Base-by-base conservation (phyloP, 306 rosid genomes). In the Quercus cerris region DNA sequence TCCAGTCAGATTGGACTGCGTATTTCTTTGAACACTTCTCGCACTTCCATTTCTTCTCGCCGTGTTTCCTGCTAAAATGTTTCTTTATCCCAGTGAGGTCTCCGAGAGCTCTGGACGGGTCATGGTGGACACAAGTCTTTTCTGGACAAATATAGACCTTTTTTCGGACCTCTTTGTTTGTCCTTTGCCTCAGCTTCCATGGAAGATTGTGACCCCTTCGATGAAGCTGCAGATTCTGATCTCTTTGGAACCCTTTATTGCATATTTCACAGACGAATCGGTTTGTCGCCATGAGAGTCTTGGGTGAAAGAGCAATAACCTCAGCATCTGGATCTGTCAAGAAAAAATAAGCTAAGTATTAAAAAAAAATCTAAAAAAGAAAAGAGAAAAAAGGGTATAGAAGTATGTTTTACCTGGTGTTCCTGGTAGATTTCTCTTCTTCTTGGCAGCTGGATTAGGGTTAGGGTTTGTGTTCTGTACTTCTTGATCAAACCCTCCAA, bases 31-130 rank as follows among this genome's bases (percentile, higher is more conserved):
- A 91, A 81, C 99, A 94, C 82, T 93, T 94, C 0, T 93, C 97
- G 64, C 99, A 94, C 89, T 93, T 94, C 99, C 99, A 94, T 86
- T 94, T 94, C 85, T 94, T 94, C 89, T 94, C 99, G 4, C 99
- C 99, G 33, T 94, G 99, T 72, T 93, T 94, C 44, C 97, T 58
- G 81, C 99, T 93, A 68, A 90, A 94, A 81, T 94, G 99, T 81
- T 93, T 94, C 88, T 94, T 94, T 55, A 94, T 90, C 5, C 99
- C 99, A 2, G 99, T 94, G 85, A 94, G 97, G 55, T 94, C 99
- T 0, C 99, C 99, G 0, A 94, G 91, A 3, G 99, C 99, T 62
- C 99, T 85, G 0, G 93, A 68, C 1, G 95, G 90, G 41, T 93
- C 97, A 28, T 94, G 97, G 86, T 94, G 97, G 69, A 94, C 97